Evolutionary conservation across 2,329 filamentous ascomycete species (phyloP).

Genomic region (Didymosphaeria variabile): DNA sequence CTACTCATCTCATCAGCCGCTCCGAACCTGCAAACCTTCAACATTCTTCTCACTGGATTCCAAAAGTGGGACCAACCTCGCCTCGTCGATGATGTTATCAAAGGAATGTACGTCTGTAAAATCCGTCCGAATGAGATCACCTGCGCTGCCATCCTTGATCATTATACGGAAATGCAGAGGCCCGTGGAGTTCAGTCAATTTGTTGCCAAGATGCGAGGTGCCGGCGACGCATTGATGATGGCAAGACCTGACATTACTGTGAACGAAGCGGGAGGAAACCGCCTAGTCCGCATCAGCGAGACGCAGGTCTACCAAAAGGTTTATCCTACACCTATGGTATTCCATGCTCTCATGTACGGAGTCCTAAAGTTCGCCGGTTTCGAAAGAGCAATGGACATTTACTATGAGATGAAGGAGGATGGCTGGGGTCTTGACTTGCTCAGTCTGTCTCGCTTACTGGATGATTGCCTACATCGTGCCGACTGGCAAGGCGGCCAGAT

Average conservation of each 20-base stretch:
- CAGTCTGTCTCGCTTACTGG: slow-evolving; percentile 51
- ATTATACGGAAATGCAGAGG: slow-evolving; percentile 48
- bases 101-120: slow-evolving; percentile 45
- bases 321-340: slow-evolving; percentile 55
- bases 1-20: slow-evolving; percentile 69
- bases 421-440: slow-evolving; percentile 57
- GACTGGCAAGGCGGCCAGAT: slow-evolving; percentile 49
- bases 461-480: slow-evolving; percentile 50
- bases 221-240: slow-evolving; percentile 50
- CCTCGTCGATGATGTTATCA: slow-evolving; percentile 42
- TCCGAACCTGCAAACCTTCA: slow-evolving; percentile 75
- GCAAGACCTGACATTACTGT: slow-evolving; percentile 51
- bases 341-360: slow-evolving; percentile 53
- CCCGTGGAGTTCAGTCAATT: slow-evolving; percentile 49
- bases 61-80: slow-evolving; percentile 35
- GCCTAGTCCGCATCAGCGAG: slow-evolving; percentile 35
- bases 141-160: slow-evolving; percentile 51
- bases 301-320: slow-evolving; percentile 54
- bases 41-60: slow-evolving; percentile 74
- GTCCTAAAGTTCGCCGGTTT: slow-evolving; percentile 57
- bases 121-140: slow-evolving; percentile 59
- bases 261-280: slow-evolving; percentile 38
- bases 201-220: slow-evolving; percentile 54
- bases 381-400: slow-evolving; percentile 53
- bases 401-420: slow-evolving; percentile 53